Evolutionary conservation across 257 asterid genomes (phyloP).

Genomic region (Nemophila menziesii): DNA sequence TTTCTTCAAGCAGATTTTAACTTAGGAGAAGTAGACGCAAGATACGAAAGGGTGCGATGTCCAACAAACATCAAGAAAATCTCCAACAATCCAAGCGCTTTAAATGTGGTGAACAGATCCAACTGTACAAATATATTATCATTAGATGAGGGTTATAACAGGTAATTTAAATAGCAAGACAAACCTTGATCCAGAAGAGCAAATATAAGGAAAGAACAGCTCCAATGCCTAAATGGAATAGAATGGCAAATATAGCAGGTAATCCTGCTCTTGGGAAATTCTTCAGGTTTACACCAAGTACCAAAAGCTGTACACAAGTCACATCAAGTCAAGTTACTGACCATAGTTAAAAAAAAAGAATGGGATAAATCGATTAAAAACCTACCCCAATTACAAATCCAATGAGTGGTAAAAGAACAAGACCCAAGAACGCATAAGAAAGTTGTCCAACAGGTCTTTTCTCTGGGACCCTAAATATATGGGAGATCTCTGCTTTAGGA

Average conservation of each 20-base stretch:
- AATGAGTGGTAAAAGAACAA: slow-evolving; percentile 60
- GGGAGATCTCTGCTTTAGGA: slow-evolving; percentile 82
- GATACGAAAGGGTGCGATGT: slow-evolving; percentile 80
- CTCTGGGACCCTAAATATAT: slow-evolving; percentile 84
- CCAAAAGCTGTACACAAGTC: slow-evolving; percentile 44
- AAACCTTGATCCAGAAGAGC: slow-evolving; percentile 85
- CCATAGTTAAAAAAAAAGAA: neutral
- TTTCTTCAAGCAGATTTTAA: slow-evolving; percentile 59
- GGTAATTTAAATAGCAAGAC: slow-evolving; percentile 11
- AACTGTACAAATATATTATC: slow-evolving; percentile 33
- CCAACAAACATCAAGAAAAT: slow-evolving; percentile 78
- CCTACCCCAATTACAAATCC: slow-evolving; percentile 91
- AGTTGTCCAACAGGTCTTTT: slow-evolving; percentile 76
- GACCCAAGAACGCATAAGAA: slow-evolving; percentile 65
- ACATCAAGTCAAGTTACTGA: slow-evolving; percentile 5
- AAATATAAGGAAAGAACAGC: slow-evolving; percentile 72
- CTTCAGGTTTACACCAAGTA: slow-evolving; percentile 65
- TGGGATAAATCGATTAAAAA: neutral
- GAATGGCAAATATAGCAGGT: slow-evolving; percentile 60
- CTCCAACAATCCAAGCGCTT: slow-evolving; percentile 77
- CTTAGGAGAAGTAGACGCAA: slow-evolving; percentile 70
- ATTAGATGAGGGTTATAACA: neutral
- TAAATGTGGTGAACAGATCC: slow-evolving; percentile 85
- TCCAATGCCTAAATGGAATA: slow-evolving; percentile 77
- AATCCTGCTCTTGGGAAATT: slow-evolving; percentile 56